These are phyloP conservation scores for Raphanus raphanistrum DNA, from an alignment of 345 rosid genomes.

Conservation along the genomic window DNA sequence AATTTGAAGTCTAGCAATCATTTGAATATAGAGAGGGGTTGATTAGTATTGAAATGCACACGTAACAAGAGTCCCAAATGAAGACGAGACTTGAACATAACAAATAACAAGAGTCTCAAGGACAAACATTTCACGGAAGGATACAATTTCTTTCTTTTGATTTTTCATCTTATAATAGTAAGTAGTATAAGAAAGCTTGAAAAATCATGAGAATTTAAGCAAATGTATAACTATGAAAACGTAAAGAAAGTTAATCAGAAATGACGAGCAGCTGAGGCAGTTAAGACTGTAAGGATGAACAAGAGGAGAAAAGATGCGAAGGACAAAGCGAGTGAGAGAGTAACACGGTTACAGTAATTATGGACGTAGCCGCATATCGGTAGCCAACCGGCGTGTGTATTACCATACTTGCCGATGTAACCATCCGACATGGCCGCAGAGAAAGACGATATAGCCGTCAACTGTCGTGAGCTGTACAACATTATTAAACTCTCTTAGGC, in stretches of 20 bases:
- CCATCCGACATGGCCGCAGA: conserved; percentile 65
- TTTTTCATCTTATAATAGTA: not conserved
- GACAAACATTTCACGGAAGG: not conserved
- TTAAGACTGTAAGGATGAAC: conserved; percentile 50
- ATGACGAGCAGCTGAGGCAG: conserved; percentile 53
- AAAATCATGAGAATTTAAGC: conserved; percentile 1
- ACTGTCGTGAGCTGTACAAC: conserved; percentile 45
- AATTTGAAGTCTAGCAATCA: not conserved
- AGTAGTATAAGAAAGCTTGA: not conserved
- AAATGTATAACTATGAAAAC: not conserved
- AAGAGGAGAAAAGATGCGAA: conserved; percentile 40
- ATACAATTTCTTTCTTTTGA: conserved; percentile 1
- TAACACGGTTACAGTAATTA: conserved; percentile 49
- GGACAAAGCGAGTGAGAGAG: conserved; percentile 39
- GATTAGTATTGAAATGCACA: not conserved
- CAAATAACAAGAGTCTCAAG: not conserved
- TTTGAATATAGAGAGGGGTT: not conserved
- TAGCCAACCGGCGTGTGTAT: conserved; percentile 63
- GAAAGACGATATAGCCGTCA: conserved; percentile 48
- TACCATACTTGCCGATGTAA: conserved; percentile 53
- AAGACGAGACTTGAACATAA: not conserved
- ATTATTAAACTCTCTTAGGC: not conserved
- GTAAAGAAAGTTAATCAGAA: not conserved
- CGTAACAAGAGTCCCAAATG: not conserved
- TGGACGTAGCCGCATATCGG: conserved; percentile 51